Percentiles rank a stretch among this genome's conserved stretches.
Evolutionary conservation across 345 rosid genomes (phyloP).

Genomic region (Eucalyptus polyanthemos): DNA sequence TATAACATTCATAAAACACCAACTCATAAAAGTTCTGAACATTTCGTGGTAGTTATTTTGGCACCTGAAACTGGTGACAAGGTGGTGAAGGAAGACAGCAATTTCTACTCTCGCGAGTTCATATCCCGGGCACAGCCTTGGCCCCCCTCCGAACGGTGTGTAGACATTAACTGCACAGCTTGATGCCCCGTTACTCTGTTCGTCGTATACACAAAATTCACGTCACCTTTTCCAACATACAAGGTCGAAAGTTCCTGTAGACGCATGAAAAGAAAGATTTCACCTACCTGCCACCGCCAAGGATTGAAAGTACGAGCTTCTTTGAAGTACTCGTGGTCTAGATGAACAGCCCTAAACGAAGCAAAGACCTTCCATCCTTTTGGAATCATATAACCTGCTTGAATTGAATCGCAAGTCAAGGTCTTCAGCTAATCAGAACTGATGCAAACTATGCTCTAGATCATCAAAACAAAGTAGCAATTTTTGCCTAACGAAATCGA

Average conservation of each 20-base stretch:
- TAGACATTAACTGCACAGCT: background rate
- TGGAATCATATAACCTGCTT: constrained; percentile 70
- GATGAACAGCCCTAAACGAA: constrained; percentile 89
- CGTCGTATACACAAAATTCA: background rate
- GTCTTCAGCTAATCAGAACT: background rate
- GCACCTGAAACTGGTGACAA: constrained; percentile 10
- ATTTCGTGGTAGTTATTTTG: background rate
- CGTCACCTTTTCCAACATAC: background rate
- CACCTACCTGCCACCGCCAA: constrained; percentile 31
- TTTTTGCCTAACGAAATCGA: background rate
- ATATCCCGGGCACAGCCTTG: constrained; percentile 11
- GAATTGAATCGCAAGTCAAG: background rate
- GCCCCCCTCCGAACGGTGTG: constrained; percentile 9
- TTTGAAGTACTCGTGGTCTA: constrained; percentile 62
- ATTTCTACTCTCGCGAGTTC: constrained; percentile 4
- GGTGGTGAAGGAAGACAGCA: constrained; percentile 5
- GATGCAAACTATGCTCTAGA: background rate
- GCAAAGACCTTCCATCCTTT: constrained; percentile 96
- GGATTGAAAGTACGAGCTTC: constrained; percentile 94
- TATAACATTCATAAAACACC: background rate
- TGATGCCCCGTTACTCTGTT: background rate
- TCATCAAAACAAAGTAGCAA: background rate
- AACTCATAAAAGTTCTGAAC: background rate
- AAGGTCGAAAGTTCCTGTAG: background rate
- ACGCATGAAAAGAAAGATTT: background rate